These are phyloP conservation scores for Salvia rosmarinus DNA, from an alignment of 257 asterid genomes.

Conservation along the genomic window DNA sequence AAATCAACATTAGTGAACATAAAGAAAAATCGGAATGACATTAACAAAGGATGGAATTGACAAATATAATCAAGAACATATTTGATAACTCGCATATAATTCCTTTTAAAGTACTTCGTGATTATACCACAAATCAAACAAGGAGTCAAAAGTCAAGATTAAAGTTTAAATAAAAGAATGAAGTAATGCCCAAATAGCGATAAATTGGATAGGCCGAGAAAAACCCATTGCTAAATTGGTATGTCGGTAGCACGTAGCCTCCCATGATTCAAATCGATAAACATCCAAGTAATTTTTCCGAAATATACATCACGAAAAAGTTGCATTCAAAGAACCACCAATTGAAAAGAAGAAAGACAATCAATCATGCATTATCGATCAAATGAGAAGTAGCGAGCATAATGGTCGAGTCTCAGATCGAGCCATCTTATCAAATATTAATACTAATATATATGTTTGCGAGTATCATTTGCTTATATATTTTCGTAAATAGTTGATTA, in stretches of 20 bases:
- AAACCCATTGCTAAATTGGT: conserved; percentile 81
- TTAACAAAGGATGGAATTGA: neutral
- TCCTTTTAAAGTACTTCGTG: conserved; percentile 9
- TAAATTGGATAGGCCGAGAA: conserved; percentile 28
- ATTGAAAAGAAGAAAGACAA: neutral
- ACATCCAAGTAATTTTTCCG: conserved; percentile 96
- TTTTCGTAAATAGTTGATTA: no score
- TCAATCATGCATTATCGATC: conserved; percentile 19
- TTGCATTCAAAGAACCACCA: conserved; percentile 24
- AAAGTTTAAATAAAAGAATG: neutral
- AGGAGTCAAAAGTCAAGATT: neutral
- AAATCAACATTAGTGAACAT: neutral
- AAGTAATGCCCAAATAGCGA: conserved; percentile 6
- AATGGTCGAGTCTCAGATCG: conserved; percentile 3
- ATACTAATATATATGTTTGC: no score
- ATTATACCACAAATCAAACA: conserved; percentile 17
- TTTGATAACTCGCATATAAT: neutral
- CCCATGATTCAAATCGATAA: conserved; percentile 92
- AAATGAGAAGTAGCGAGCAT: conserved; percentile 5
- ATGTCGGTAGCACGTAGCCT: conserved; percentile 83
- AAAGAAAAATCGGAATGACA: conserved; percentile 26
- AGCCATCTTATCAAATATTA: conserved; percentile 11
- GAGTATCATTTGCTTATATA: no score
- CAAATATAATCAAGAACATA: conserved; percentile 7
- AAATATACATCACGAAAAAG: conserved; percentile 30